Conservation (phyloP, 2,329 filamentous ascomycete species). For the Colletotrichum cereale region DNA sequence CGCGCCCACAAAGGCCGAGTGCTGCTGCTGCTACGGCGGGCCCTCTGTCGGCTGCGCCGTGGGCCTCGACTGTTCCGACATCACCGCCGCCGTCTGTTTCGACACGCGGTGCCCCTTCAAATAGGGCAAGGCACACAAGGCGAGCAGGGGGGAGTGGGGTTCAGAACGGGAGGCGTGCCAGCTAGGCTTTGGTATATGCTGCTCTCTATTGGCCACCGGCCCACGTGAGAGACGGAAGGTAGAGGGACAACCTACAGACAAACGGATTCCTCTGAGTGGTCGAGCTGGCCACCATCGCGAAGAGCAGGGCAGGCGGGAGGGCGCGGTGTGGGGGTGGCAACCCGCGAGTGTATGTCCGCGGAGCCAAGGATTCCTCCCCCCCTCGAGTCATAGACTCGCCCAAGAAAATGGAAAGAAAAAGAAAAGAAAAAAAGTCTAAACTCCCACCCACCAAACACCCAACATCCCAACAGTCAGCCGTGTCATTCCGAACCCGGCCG, state of each 20-base stretch:
- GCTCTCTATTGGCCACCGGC: not conserved
- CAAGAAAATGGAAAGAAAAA: no score
- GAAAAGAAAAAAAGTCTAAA: not conserved
- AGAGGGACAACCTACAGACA: no score
- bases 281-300: not conserved
- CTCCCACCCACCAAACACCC: not conserved
- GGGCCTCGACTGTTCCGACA: constrained; percentile 33
- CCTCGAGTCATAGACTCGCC: no score
- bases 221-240: no score
- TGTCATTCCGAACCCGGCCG: not conserved
- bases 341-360: not conserved
- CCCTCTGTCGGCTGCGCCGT: constrained; percentile 37
- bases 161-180: not conserved
- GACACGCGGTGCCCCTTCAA: constrained; percentile 35
- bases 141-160: not conserved
- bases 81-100: constrained; percentile 29
- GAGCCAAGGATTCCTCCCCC: not conserved
- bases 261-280: not conserved
- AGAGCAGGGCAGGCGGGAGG: not conserved
- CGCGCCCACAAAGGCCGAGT: constrained; percentile 38
- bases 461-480: not conserved
- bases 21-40: constrained; percentile 39
- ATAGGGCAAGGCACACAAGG: not conserved
- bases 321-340: not conserved
- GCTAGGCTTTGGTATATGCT: not conserved